Base-by-base conservation (phyloP, 2,329 filamentous ascomycete species). In the Rhynchosporium agropyri region DNA sequence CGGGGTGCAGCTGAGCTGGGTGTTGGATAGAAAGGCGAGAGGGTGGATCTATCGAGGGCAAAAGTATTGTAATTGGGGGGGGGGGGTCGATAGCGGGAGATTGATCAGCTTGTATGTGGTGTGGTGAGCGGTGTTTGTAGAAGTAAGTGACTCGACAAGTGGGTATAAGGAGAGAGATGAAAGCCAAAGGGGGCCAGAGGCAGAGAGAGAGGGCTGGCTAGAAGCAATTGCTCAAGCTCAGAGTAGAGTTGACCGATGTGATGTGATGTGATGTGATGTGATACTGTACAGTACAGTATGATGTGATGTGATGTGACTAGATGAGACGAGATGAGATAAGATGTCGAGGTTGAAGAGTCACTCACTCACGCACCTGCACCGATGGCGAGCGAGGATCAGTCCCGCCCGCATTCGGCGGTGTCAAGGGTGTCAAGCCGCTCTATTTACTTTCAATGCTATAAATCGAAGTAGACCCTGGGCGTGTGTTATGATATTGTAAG, bases 21-120 rank as follows among this genome's bases (percentile, higher is more conserved):
- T 31, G 53, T 38, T 20, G 42, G 42, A n/a, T 50, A 42, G 42
- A 31, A 33, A 59, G 10, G 50, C 50, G 50, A 31, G 36, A 40
- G 58, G 28, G 59, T 61, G 38, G 62, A 65, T 57, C 55, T 63
- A 64, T 62, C 69, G 66, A 70, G 66, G 64, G 63, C 69, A 71
- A 70, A 45, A 68, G 62, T 69, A 70, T 70, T 20, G 20, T 20
- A 20, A 20, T 20, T 20, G 20, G 20, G 20, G 68, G 65, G 63
- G 20, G 20, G 20, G 68, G 65, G 63, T 71, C 69, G 69, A 67
- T 55, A 61, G 55, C 49, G 58, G 53, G 48, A n/a, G 50, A 53
- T 36, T 57, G 43, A 51, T 50, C 59, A 50, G 31, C 20, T 20
- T 20, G 20, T 20, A 20, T 20, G 20, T 20, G 20, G 20, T 20